Evolutionary conservation across 1,139 yeast genomes (phyloP).

Genomic region (Sugiyamaella paludigena): DNA sequence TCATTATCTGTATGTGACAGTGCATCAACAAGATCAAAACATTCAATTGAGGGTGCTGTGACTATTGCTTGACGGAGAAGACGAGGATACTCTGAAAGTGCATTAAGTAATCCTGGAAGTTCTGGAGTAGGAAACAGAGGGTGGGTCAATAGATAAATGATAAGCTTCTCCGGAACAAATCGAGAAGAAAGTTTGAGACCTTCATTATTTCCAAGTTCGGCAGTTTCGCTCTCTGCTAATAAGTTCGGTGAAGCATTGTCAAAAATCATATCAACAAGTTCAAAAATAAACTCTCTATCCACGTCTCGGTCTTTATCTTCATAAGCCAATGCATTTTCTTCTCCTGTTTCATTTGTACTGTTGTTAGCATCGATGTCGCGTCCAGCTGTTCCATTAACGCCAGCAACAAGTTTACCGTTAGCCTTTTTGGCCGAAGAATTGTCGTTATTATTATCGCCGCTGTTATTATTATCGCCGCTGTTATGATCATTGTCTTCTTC

Average conservation of each 20-base stretch:
- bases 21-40: conserved; percentile 61
- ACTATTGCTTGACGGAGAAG: conserved; percentile 78
- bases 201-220: conserved; percentile 13
- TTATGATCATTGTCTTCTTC: conserved; percentile 16
- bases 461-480: conserved; percentile 13
- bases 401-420: background rate
- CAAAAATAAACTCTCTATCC: conserved; percentile 55
- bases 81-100: conserved; percentile 53
- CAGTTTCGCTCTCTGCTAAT: background rate
- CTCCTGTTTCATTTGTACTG: conserved; percentile 7
- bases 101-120: conserved; percentile 53
- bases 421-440: background rate
- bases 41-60: conserved; percentile 68
- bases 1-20: conserved; percentile 55
- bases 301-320: conserved; percentile 69
- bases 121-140: conserved; percentile 72
- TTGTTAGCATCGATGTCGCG: conserved; percentile 14
- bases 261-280: conserved; percentile 49
- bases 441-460: conserved; percentile 25
- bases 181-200: conserved; percentile 17
- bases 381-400: background rate
- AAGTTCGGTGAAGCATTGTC: conserved; percentile 10
- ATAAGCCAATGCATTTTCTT: conserved; percentile 39
- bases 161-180: conserved; percentile 55
- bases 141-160: conserved; percentile 77